Evolutionary conservation across 441 rosid genomes (phyloP).

Genomic region (Eutrema salsugineum): DNA sequence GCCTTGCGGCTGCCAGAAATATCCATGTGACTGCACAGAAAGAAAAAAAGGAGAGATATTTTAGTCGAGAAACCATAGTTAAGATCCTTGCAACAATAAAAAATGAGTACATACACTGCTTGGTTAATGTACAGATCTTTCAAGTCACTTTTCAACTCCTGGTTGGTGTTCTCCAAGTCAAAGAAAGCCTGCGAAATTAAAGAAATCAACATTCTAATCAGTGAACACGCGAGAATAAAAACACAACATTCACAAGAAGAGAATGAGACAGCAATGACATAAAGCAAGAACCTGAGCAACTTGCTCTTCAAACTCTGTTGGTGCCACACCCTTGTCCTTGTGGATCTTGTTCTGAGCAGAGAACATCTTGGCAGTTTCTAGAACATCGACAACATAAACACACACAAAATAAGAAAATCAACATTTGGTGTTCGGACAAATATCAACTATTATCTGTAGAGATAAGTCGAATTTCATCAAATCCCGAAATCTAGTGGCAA

Average conservation of each 20-base stretch:
- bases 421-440: not conserved
- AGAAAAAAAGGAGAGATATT: not conserved
- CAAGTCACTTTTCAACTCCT: constrained; percentile 69
- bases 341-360: constrained; percentile 65
- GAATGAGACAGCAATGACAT: not conserved
- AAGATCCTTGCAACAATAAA: not conserved
- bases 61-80: not conserved
- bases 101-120: constrained; percentile 44
- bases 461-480: not conserved
- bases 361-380: constrained; percentile 50
- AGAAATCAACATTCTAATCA: not conserved
- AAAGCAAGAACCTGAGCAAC: constrained; percentile 56
- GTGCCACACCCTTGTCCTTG: constrained; percentile 64
- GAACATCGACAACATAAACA: not conserved
- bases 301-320: constrained; percentile 63
- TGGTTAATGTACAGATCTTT: constrained; percentile 73
- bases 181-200: constrained; percentile 56
- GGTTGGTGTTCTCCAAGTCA: constrained; percentile 74
- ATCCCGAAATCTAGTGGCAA: not conserved
- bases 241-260: not conserved
- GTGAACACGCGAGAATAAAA: not conserved
- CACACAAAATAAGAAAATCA: not conserved
- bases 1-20: constrained; percentile 69
- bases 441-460: not conserved
- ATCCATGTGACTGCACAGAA: constrained; percentile 57